Conservation (phyloP, 2,329 filamentous ascomycete genomes). For the Pyricularia sp. region DNA sequence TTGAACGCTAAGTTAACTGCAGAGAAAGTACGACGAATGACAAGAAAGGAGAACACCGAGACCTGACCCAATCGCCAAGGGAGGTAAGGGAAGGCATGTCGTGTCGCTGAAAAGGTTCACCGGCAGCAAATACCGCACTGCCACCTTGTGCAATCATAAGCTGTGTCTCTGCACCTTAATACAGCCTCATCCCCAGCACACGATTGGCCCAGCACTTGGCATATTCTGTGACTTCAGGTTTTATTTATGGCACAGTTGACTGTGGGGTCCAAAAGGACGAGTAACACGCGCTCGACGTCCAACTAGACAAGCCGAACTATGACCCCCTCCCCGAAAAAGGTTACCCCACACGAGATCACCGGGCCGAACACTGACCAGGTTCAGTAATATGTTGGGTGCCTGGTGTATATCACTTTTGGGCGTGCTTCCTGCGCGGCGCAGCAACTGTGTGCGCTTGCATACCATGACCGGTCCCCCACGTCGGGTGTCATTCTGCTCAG, state of each 20-base stretch:
- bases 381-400: neutral
- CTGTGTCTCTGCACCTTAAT: neutral
- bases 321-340: neutral
- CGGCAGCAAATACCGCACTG: neutral
- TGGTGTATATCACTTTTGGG: neutral
- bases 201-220: neutral
- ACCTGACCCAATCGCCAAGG: neutral
- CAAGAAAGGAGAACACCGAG: neutral
- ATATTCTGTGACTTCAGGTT: neutral
- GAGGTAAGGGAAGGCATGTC: neutral
- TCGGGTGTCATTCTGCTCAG: neutral
- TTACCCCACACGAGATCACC: neutral
- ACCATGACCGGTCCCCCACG: neutral
- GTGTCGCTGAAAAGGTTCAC: neutral
- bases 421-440: no score
- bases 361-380: neutral
- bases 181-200: neutral
- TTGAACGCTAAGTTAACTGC: neutral
- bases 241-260: neutral
- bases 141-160: neutral
- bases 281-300: neutral
- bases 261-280: neutral
- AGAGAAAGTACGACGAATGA: neutral
- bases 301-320: neutral
- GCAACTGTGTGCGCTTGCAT: neutral